Conservation (phyloP, 1,284 basidiomycete genomes). For the Ustilago bromivora region DNA sequence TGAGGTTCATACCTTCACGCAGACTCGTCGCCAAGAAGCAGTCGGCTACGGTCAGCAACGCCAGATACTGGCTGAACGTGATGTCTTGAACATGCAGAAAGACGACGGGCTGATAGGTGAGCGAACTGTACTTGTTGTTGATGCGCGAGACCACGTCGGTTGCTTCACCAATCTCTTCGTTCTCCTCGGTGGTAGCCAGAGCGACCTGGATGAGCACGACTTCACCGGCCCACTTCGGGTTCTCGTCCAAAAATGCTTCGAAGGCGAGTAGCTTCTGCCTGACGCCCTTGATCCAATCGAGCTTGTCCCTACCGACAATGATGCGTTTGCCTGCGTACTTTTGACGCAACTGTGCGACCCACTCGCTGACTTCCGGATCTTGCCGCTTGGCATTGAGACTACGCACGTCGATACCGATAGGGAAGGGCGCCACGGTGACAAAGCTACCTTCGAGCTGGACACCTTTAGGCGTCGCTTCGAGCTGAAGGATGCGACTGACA, state of each 20-base stretch:
- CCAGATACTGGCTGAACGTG: slow-evolving; percentile 86
- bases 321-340: slow-evolving; percentile 86
- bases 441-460: slow-evolving; percentile 76
- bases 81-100: slow-evolving; percentile 88
- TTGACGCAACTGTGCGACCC: slow-evolving; percentile 81
- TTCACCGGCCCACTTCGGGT: slow-evolving; percentile 82
- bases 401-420: slow-evolving; percentile 87
- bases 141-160: slow-evolving; percentile 82
- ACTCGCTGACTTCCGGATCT: slow-evolving; percentile 84
- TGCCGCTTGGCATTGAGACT: slow-evolving; percentile 78
- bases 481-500: slow-evolving; percentile 81
- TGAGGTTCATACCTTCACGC: slow-evolving; percentile 86
- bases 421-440: slow-evolving; percentile 86
- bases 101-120: slow-evolving; percentile 88
- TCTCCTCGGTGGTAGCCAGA: slow-evolving; percentile 82
- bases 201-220: slow-evolving; percentile 88
- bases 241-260: slow-evolving; percentile 82
- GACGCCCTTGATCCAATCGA: slow-evolving; percentile 87
- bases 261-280: slow-evolving; percentile 85
- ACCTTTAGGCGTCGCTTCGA: slow-evolving; percentile 85
- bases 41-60: slow-evolving; percentile 83
- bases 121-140: slow-evolving; percentile 82
- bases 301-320: slow-evolving; percentile 86
- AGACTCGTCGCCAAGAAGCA: slow-evolving; percentile 87
- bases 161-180: slow-evolving; percentile 80